phyloP scores from a whole-genome alignment of 176 grass and related monocot species.

The Carex littledalei region DNA sequence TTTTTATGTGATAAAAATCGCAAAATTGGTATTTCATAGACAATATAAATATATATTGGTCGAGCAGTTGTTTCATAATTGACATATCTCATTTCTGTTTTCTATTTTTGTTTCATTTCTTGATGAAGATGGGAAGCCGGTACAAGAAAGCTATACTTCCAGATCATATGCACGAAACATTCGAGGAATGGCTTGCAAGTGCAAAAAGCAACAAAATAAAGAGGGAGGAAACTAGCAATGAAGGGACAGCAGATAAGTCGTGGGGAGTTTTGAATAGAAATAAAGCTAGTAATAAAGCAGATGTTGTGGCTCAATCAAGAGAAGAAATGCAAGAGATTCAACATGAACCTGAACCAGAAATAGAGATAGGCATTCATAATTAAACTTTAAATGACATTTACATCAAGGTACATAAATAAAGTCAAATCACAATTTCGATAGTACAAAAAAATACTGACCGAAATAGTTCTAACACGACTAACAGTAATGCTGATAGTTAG shows the following conservation, averaged over 20 bases:
- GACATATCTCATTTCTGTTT: background rate
- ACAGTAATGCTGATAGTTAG: too few relatives aligned
- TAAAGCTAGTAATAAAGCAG: background rate
- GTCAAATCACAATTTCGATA: too few relatives aligned
- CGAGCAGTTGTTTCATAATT: background rate
- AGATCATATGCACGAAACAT: constrained; percentile 36
- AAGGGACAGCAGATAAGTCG: background rate
- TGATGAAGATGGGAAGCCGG: constrained; percentile 62
- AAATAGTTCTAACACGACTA: too few relatives aligned
- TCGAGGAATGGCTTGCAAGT: constrained; percentile 39
- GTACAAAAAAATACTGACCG: too few relatives aligned
- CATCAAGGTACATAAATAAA: too few relatives aligned
- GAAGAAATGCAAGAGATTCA: constrained; percentile 12
- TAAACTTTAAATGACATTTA: background rate
- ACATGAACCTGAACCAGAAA: background rate
- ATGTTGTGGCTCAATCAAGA: background rate
- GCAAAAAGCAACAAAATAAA: constrained; percentile 15
- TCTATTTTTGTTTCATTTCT: background rate
- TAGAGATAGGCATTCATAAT: background rate
- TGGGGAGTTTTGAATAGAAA: background rate
- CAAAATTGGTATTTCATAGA: background rate
- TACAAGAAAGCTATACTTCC: constrained; percentile 77
- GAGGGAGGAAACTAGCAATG: background rate
- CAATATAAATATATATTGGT: background rate
- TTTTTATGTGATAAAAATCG: background rate